Evolutionary conservation across 306 rosid species (phyloP), one percentile per base, ranked within the genome.

Genomic region (Astragalus membranaceus): DNA sequence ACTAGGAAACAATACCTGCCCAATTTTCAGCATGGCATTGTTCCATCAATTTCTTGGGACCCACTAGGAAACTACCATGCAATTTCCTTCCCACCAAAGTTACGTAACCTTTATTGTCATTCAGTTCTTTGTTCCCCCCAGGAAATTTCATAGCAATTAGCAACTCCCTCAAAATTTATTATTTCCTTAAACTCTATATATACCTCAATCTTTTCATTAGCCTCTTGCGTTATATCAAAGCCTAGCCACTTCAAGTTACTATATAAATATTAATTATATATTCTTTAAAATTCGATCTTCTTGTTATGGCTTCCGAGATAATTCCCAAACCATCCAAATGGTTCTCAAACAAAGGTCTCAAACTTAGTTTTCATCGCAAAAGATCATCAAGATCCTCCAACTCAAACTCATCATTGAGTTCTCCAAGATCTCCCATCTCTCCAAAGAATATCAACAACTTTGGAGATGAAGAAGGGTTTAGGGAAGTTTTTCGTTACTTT

Each of bases 401-500:
- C n/a, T 65, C 86, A 0, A 49, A 59, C 16, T 65, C 84, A 5
- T 48, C 85, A 12, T 1, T 29, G 0, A 36, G 68, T 66, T 84
- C 87, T 58, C 75, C 86, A n/a, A 39, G 29, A 64, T 62, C 84
- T 1, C 80, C 85, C 5, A 42, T 64, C 67, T 53, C 82, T 5
- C 84, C 86, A 0, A 77, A 65, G 11, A 20, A 14, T 2, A 17
- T 5, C 8, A 37, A n/a, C 2, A 36, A 17, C 30, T 26, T 26
- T 26, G 73, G 47, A 53, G 88, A 84, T 6, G 80, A 80, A 5
- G 80, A 80, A 5, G 86, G 79, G 23, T 62, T 85, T 2, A 68
- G 63, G 41, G 84, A 81, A 43, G 96, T 82, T 13, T 89, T 89
- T 43, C 66, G 79, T 15, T 64, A 75, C 48, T 90, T 90, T 7